phyloP scores from a whole-genome alignment of 805 yeast species.

The Yarrowia alimentaria region DNA sequence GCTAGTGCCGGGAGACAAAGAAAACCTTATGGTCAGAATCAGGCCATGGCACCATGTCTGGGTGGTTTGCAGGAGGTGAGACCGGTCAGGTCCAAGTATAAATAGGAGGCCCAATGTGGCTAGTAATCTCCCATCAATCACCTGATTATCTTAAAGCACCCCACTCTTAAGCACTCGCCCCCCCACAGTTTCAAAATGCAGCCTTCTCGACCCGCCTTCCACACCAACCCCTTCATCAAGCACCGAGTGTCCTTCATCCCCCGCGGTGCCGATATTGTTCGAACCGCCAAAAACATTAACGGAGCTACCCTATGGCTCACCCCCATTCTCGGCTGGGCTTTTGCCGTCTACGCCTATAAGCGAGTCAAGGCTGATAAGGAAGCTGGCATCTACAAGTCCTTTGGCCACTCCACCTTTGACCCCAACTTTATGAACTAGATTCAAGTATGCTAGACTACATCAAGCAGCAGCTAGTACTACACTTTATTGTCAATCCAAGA shows the following conservation, averaged over 20 bases:
- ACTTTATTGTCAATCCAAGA: conserved; percentile 11
- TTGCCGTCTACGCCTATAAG: conserved; percentile 25
- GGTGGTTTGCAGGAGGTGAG: too few species aligned
- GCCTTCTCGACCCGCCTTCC: conserved; percentile 25
- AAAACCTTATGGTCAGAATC: conserved; percentile 6
- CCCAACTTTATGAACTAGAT: conserved; percentile 23
- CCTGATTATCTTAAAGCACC: conserved; percentile 22
- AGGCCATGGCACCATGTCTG: conserved; percentile 10
- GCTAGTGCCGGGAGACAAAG: conserved; percentile 14
- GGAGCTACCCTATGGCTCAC: conserved; percentile 6
- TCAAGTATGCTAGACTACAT: conserved; percentile 16
- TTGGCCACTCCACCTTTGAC: conserved; percentile 25
- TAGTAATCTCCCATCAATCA: conserved; percentile 13
- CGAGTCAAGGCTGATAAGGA: conserved; percentile 27
- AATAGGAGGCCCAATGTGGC: conserved; percentile 22
- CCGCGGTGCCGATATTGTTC: conserved; percentile 2
- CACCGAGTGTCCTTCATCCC: conserved; percentile 13
- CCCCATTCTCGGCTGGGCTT: conserved; percentile 28
- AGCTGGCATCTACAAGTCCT: conserved; percentile 12
- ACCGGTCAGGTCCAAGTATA: conserved; percentile 19
- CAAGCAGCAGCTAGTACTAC: conserved; percentile 17
- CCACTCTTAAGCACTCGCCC: too few species aligned
- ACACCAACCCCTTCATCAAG: conserved; percentile 26
- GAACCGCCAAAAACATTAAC: conserved; percentile 2
- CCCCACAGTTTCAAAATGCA: too few species aligned